Evolutionary conservation across 106 monocot species (phyloP).

Genomic region (Alisma plantagoaquatica): DNA sequence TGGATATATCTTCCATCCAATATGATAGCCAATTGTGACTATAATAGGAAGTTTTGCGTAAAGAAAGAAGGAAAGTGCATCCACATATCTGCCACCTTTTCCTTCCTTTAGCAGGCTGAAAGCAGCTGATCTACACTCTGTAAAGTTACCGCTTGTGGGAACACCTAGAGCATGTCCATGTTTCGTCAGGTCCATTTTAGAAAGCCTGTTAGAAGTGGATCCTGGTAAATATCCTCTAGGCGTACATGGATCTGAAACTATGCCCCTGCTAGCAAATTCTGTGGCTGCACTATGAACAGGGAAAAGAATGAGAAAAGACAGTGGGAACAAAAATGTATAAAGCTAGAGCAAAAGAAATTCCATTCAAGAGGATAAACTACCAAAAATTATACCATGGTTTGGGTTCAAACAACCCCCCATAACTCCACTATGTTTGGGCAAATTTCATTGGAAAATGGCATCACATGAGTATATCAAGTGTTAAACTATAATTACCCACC

Average conservation of each 20-base stretch:
- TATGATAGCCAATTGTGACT: too few species aligned
- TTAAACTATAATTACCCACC: too few species aligned
- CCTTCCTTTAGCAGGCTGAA: slow-evolving; percentile 40
- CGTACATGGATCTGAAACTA: slow-evolving; percentile 58
- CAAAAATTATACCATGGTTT: neutral
- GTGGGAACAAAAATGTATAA: too few species aligned
- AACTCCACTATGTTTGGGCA: neutral
- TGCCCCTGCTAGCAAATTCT: slow-evolving; percentile 13
- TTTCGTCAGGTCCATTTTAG: slow-evolving; percentile 7
- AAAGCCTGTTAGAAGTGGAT: slow-evolving; percentile 16
- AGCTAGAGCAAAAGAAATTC: neutral
- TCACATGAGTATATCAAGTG: neutral
- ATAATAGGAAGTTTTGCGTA: too few species aligned
- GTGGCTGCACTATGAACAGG: slow-evolving; percentile 16
- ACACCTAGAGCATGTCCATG: slow-evolving; percentile 7
- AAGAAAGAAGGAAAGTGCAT: too few species aligned
- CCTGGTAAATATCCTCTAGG: slow-evolving; percentile 50
- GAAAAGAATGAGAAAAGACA: too few species aligned
- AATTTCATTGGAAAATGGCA: neutral
- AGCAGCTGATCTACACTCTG: slow-evolving; percentile 67
- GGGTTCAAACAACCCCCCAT: neutral
- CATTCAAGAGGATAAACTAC: neutral
- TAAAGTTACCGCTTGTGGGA: slow-evolving; percentile 53
- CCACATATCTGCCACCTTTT: slow-evolving; percentile 46
- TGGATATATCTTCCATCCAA: too few species aligned